These are phyloP conservation scores for Pelargonium fulgidum DNA, from an alignment of 441 rosid species.

Conservation along the genomic window DNA sequence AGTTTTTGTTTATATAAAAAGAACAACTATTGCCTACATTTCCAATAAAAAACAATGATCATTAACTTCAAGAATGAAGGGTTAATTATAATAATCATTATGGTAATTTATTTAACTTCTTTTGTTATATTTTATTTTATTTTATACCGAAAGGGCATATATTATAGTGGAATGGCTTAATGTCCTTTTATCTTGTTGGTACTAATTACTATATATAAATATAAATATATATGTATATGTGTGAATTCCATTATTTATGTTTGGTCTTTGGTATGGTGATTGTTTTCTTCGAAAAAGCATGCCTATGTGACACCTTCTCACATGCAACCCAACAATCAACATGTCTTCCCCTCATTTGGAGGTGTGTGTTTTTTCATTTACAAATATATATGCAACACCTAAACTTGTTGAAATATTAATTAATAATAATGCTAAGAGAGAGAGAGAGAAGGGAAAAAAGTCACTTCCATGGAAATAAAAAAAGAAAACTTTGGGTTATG, in stretches of 20 bases:
- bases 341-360: slow-evolving; percentile 22
- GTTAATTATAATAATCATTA: not conserved
- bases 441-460: slow-evolving; percentile 11
- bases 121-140: not conserved
- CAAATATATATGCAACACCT: slow-evolving; percentile 19
- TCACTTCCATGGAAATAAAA: slow-evolving; percentile 18
- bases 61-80: not conserved
- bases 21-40: too few species aligned
- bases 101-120: not conserved
- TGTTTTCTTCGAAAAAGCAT: slow-evolving; percentile 44
- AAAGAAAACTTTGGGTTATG: slow-evolving; percentile 21
- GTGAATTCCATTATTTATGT: not conserved
- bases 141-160: slow-evolving; percentile 12
- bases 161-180: slow-evolving; percentile 14
- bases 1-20: too few species aligned
- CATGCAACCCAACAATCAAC: slow-evolving; percentile 49
- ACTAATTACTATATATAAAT: not conserved
- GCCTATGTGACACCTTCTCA: slow-evolving; percentile 37
- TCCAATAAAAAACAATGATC: not conserved
- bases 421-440: slow-evolving; percentile 7
- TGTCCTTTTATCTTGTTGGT: slow-evolving; percentile 10
- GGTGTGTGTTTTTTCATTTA: slow-evolving; percentile 17
- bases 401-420: slow-evolving; percentile 14
- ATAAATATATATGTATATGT: not conserved
- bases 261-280: slow-evolving; percentile 32